Base-by-base conservation (phyloP, 805 yeast genomes). In the Wickerhamomyces xylosicus region DNA sequence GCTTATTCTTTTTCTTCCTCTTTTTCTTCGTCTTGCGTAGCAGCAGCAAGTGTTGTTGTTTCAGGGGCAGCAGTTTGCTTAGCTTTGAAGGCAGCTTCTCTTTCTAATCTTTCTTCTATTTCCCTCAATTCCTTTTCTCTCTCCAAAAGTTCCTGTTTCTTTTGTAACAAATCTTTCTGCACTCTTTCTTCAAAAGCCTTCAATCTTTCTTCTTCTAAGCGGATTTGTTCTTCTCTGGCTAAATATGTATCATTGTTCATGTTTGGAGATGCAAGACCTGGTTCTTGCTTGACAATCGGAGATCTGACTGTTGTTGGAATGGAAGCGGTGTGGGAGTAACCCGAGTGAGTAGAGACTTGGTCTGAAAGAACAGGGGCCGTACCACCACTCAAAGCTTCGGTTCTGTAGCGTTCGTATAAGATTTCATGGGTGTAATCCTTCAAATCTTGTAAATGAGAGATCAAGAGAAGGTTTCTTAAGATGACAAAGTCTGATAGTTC, bases 361-460 rank as follows among this genome's bases (percentile, higher is more conserved):
- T 48, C 45, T 37, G 44, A 54, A 46, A 67, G 64, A 57, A 67
- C 50, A 1, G 49, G 56, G 22, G 56, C 65, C 43, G 76, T 80
- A 22, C 82, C 79, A 19, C 83, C 79, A 21, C 85, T 77, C 46
- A 84, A 70, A 15, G 89, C 87, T 53, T 79, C 86, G 9, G 95
- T 84, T 70, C 97, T 79, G 62, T 87, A 87, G 56, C 78, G 79
- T 60, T 87, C 97, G 59, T 87, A 87, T 46, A 87, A 65, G 32
- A 79, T 72, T 57, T 86, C 95, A 57, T 84, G 94, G 7, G 97
- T 87, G 53, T 74, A 71, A 52, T 87, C 96, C 62, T 85, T 85
- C 60, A 87, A 76, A 56, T 87, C 96, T 56, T 79, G 79, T 60
- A 87, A 71, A 62, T 86, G 95, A 15, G 92, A 78, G 52, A 84